Evolutionary conservation across 805 yeast genomes (phyloP).

Genomic region (Lachancea lanzarotensis): DNA sequence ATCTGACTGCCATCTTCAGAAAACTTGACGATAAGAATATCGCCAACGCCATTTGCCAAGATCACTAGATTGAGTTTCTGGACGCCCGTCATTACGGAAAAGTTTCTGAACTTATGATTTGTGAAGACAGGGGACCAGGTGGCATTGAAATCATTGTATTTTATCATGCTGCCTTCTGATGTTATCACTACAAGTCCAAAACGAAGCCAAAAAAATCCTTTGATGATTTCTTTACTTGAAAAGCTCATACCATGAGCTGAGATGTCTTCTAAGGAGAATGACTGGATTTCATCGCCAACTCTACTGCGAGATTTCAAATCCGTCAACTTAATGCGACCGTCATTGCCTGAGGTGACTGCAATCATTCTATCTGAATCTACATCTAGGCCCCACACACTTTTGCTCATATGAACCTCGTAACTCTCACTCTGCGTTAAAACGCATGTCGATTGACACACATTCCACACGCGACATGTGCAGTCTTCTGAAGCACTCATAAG

Average conservation of each 20-base stretch:
- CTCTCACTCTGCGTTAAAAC: slow-evolving; percentile 31
- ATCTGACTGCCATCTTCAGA: slow-evolving; percentile 28
- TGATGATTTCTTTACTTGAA: slow-evolving; percentile 48
- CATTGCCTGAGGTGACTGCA: slow-evolving; percentile 89
- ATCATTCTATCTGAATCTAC: slow-evolving; percentile 39
- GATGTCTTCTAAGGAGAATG: slow-evolving; percentile 33
- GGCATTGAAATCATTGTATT: slow-evolving; percentile 12
- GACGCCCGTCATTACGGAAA: slow-evolving; percentile 40
- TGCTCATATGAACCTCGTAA: slow-evolving; percentile 71
- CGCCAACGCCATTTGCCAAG: slow-evolving; percentile 37
- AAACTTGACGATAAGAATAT: slow-evolving; percentile 39
- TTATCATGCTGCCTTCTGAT: slow-evolving; percentile 49
- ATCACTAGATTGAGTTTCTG: slow-evolving; percentile 30
- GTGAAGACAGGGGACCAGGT: slow-evolving; percentile 28
- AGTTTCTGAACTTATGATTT: slow-evolving; percentile 31
- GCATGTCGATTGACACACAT: slow-evolving; percentile 25
- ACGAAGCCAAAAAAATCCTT: slow-evolving; percentile 48
- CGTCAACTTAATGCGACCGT: slow-evolving; percentile 69
- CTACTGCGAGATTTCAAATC: slow-evolving; percentile 39
- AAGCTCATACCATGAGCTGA: slow-evolving; percentile 26
- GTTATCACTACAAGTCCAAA: slow-evolving; percentile 48
- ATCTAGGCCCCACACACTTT: slow-evolving; percentile 82
- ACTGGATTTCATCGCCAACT: slow-evolving; percentile 25
- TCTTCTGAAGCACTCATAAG: slow-evolving; percentile 79
- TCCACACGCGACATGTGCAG: slow-evolving; percentile 78